Base-by-base conservation (phyloP, 2,329 filamentous ascomycete genomes). In the Arthrinium puccinioides region DNA sequence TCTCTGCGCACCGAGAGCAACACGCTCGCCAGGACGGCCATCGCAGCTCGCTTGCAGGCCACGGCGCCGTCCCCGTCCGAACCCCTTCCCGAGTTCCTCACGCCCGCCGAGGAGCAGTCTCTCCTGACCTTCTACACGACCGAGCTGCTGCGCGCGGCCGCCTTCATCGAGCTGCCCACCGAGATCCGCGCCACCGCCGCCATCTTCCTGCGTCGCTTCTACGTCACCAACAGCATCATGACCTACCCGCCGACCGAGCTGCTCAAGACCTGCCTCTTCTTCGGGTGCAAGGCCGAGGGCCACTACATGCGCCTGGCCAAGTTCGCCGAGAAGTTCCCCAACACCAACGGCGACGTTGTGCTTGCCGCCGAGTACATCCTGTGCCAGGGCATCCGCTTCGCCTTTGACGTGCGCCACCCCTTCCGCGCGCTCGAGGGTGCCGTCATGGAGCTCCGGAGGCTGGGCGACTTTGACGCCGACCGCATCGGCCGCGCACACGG, bases 141-240 rank as follows among this genome's bases (percentile, higher is more conserved):
- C 35, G 72, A 79, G 51, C 67, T 77, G 3, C 64, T 79, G 29
- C 69, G 72, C 24, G 74, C 74, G 3, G 73, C 70, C 15, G 63
- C 69, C 36, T 75, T 75, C 48, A 71, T 67, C 49, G 63, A 71
- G 23, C 50, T 72, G 28, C 64, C 67, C 6, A 70, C 68, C 45
- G 67, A 71, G 39, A 70, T 72, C 41, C 66, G 71, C 48, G 80
- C 84, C 19, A 95, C 89, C 6, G 87, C 87, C 4, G 84, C 90
- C 43, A 80, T 94, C 54, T 96, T 94, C 58, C 74, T 98, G 42
- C 84, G 87, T 39, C 84, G 92, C 40, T 97, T 98, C 72, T 98
- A 97, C 66, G 75, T 95, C 25, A 90, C 85, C 54, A 95, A 97
- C 63, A 94, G 86, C 27, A 79, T 89, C 53, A 95, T 97, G 86